Percentiles rank a stretch among this genome's conserved stretches.
Evolutionary conservation across 495 filamentous ascomycete genomes (phyloP).

Genomic region (Penicillium paradoxum): DNA sequence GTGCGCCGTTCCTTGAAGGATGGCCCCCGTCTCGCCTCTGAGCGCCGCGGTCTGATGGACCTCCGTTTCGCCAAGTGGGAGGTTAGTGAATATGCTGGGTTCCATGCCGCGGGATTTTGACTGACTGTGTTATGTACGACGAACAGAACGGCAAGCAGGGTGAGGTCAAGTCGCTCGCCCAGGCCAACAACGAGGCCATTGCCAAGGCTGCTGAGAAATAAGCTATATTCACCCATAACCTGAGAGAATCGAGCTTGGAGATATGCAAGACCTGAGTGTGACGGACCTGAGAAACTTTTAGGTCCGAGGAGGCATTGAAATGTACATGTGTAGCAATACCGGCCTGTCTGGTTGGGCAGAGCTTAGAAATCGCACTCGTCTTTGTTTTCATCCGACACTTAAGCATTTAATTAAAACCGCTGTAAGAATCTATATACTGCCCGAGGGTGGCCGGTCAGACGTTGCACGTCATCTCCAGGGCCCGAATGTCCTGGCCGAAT

Average conservation of each 20-base stretch:
- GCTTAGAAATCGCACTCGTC: slow-evolving; percentile 28
- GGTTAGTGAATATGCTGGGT: slow-evolving; percentile 46
- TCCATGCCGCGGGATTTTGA: background rate
- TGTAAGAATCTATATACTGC: background rate
- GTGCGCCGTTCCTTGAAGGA: slow-evolving; percentile 91
- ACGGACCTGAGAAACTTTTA: slow-evolving; percentile 16
- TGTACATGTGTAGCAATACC: slow-evolving; percentile 47
- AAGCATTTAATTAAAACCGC: slow-evolving; percentile 2
- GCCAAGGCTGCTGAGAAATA: slow-evolving; percentile 44
- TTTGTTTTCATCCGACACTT: slow-evolving; percentile 11
- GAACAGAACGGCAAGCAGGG: slow-evolving; percentile 92
- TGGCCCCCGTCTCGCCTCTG: slow-evolving; percentile 74
- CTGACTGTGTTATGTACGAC: slow-evolving; percentile 18
- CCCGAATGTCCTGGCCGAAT: slow-evolving; percentile 16
- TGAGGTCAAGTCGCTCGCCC: slow-evolving; percentile 68
- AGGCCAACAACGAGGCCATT: slow-evolving; percentile 63
- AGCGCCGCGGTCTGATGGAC: slow-evolving; percentile 86
- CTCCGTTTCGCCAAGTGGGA: slow-evolving; percentile 94
- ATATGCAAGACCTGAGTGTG: slow-evolving; percentile 15
- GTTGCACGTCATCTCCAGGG: slow-evolving; percentile 20
- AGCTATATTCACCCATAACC: slow-evolving; percentile 9
- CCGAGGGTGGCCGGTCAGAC: slow-evolving; percentile 8
- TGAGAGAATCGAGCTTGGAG: slow-evolving; percentile 17
- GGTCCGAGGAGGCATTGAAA: slow-evolving; percentile 22
- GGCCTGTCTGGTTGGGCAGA: slow-evolving; percentile 19